Conservation (phyloP, 2,329 filamentous ascomycete species). For the Cercospora zeina region DNA sequence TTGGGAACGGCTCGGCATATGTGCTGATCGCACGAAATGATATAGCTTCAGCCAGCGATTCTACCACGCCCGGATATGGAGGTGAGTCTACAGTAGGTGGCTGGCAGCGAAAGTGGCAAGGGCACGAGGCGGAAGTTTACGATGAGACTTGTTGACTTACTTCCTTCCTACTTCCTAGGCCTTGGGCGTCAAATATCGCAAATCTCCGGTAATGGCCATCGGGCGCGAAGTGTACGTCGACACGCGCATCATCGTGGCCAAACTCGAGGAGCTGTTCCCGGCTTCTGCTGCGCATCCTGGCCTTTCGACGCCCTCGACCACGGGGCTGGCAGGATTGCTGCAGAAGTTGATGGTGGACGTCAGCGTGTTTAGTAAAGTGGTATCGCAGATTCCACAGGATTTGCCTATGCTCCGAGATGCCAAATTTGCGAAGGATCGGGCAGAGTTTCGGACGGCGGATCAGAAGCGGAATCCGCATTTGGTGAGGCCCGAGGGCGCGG, state of each 20-base stretch:
- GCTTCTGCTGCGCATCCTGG: conserved; percentile 30
- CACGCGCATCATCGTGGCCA: conserved; percentile 65
- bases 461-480: conserved; percentile 30
- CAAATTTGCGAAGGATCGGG: conserved; percentile 61
- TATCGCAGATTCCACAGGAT: conserved; percentile 58
- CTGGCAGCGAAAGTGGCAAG: too few relatives aligned
- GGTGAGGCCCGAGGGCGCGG: conserved; percentile 58
- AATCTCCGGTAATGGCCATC: conserved; percentile 68
- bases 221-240: conserved; percentile 69
- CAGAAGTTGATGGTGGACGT: conserved; percentile 58
- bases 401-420: conserved; percentile 58
- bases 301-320: conserved; percentile 42
- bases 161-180: conserved; percentile 28
- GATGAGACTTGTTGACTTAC: background rate
- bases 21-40: conserved; percentile 14
- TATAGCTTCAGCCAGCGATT: conserved; percentile 61
- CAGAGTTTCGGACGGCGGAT: conserved; percentile 45
- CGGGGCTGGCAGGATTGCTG: conserved; percentile 57
- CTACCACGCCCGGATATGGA: conserved; percentile 67
- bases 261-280: conserved; percentile 61
- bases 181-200: conserved; percentile 66
- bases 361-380: conserved; percentile 57
- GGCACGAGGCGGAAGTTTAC: background rate
- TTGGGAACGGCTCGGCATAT: background rate
- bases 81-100: conserved; percentile 4